A percentile compares a stretch with the other conserved stretches of the same genome.
phyloP scores from a whole-genome alignment of 257 asterid genomes.

The Lavandula angustifolia region DNA sequence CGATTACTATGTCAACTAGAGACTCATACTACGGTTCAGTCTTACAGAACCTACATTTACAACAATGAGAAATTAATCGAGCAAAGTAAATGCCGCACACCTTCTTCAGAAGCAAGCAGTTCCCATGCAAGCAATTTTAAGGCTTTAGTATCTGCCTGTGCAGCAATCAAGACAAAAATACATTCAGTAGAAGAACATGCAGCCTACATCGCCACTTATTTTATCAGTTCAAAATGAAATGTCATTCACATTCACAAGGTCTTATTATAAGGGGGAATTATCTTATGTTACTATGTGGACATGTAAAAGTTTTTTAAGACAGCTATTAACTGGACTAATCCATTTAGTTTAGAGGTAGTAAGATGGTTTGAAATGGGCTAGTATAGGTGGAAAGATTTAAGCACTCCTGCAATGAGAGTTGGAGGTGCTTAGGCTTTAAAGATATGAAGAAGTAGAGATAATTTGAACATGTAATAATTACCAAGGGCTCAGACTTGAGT shows the following conservation, averaged over 20 bases:
- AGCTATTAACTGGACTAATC: background rate
- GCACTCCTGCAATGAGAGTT: background rate
- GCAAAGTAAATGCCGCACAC: conserved; percentile 39
- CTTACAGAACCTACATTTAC: background rate
- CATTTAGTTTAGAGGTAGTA: conserved; percentile 14
- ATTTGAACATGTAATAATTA: background rate
- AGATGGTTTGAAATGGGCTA: conserved; percentile 5
- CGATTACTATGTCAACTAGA: conserved; percentile 21
- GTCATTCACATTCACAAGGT: background rate
- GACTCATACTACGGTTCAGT: background rate
- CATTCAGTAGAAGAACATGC: conserved; percentile 15
- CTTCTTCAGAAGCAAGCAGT: conserved; percentile 91
- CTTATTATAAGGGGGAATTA: background rate
- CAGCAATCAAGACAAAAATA: conserved; percentile 20
- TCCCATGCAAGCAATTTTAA: conserved; percentile 84
- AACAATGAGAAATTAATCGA: conserved; percentile 20
- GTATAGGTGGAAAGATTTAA: conserved; percentile 3
- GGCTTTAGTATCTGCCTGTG: conserved; percentile 77
- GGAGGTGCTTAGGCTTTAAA: background rate
- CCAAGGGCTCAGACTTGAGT: no score
- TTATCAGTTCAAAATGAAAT: background rate
- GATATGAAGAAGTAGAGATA: conserved; percentile 1
- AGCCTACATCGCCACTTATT: background rate
- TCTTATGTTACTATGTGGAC: conserved; percentile 1
- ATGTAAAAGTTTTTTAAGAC: background rate